Base-by-base conservation (phyloP, 1,284 basidiomycete species). In the Pseudozyma pruni region DNA sequence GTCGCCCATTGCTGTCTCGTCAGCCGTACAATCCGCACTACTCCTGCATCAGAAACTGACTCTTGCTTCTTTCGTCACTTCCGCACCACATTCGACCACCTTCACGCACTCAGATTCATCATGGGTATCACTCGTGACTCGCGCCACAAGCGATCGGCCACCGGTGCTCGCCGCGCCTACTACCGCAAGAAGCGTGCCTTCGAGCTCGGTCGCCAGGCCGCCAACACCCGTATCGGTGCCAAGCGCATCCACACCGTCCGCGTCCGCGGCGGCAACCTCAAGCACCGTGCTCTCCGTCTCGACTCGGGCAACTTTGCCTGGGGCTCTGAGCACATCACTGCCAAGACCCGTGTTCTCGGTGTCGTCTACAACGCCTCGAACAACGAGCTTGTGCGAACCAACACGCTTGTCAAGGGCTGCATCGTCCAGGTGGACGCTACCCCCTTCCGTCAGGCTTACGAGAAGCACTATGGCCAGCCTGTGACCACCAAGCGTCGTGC, bases 91-190 rank as follows among this genome's bases (percentile, higher is more conserved):
- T 29, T 29, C 27, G 7, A 29, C 9, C 8, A 20, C 29, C 27
- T 25, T 14, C n/a, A 20, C 53, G 32, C 8, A 9, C 23, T 40
- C 62, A 72, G 63, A 58, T 62, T 64, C 74, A 81, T 60, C 47
- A 81, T 81, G 80, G 80, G 80, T 81, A 79, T 81, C 74, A 78
- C 78, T 74, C 79, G 80, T 72, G 79, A 81, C 72, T 80, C 78
- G 53, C 77, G 80, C 53, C 80, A 81, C 79, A 81, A 81, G 80
- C 69, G 80, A 57, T 78, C 79, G 48, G 69, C 70, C 53, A 54
- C 79, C 66, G 80, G 80, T 74, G 80, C 80, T 56, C 77, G 79
- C 74, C 77, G 73, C 47, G 75, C 76, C 50, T 70, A 79, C 70
- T 81, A 79, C 79, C 76, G 79, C 63, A 81, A 81, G 77, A 81